Evolutionary conservation across 495 filamentous ascomycete genomes (phyloP).

Genomic region (Saxophila tyrrhenica): DNA sequence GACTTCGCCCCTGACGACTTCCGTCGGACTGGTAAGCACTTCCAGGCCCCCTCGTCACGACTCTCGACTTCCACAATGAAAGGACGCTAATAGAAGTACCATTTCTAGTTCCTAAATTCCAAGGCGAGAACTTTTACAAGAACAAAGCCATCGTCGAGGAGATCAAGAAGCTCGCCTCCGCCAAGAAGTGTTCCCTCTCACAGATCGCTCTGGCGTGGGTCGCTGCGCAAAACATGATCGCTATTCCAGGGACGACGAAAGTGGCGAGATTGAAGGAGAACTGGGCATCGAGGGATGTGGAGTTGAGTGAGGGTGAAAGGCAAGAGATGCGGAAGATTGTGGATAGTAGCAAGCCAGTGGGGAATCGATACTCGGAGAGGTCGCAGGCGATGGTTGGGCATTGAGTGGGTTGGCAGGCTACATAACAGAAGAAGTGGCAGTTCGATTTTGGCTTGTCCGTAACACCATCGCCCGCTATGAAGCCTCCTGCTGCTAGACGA

Average conservation of each 20-base stretch:
- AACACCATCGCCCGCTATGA: no score
- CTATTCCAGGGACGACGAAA: constrained; percentile 36
- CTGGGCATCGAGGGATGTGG: constrained; percentile 17
- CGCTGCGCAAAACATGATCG: constrained; percentile 42
- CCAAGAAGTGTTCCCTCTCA: constrained; percentile 35
- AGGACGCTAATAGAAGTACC: not conserved
- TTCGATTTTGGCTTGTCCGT: no score
- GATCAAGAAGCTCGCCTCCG: constrained; percentile 33
- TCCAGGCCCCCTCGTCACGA: no score
- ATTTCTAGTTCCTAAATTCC: constrained; percentile 36
- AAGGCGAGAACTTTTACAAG: constrained; percentile 42
- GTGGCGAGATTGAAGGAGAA: constrained; percentile 26
- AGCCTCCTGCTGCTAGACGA: no score
- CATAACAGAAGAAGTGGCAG: no score
- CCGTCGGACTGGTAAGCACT: no score
- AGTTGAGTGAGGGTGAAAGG: constrained; percentile 23
- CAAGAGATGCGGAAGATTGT: constrained; percentile 19
- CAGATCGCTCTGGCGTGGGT: constrained; percentile 47
- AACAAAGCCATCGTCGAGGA: constrained; percentile 40
- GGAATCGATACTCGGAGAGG: constrained; percentile 23
- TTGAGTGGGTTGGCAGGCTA: constrained; percentile 2
- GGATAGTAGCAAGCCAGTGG: constrained; percentile 23
- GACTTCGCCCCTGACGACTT: constrained; percentile 37
- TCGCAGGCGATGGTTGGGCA: constrained; percentile 33
- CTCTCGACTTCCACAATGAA: not conserved